phyloP scores from a whole-genome alignment of 208 protist genomes.

The Trypanosoma mega region DNA sequence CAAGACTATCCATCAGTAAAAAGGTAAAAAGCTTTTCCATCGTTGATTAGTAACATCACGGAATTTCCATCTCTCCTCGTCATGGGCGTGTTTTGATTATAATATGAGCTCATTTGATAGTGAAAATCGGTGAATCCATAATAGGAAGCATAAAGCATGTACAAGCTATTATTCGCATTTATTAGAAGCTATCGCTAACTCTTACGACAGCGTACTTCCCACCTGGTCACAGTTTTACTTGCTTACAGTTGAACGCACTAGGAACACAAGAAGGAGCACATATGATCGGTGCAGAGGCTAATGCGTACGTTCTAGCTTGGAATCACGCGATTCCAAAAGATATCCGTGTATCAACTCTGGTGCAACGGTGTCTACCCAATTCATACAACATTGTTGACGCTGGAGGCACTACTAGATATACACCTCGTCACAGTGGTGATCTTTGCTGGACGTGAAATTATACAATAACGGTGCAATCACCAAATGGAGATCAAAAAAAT shows the following conservation, averaged over 20 bases:
- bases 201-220: conserved; percentile 9
- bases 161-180: too few relatives aligned
- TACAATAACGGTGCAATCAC: not conserved
- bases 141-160: too few relatives aligned
- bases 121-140: too few relatives aligned
- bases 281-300: conserved; percentile 4
- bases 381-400: not conserved
- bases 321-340: not conserved
- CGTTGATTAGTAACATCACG: too few relatives aligned
- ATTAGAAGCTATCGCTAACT: too few relatives aligned
- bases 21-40: too few relatives aligned
- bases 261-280: not conserved
- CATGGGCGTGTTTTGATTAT: too few relatives aligned
- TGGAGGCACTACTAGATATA: not conserved
- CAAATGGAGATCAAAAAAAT: not conserved
- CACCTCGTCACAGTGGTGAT: not conserved
- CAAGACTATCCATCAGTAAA: too few relatives aligned
- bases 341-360: not conserved
- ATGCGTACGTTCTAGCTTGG: conserved; percentile 2
- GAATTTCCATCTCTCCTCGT: too few relatives aligned
- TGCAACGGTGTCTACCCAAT: not conserved
- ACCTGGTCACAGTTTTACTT: not conserved
- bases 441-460: conserved; percentile 3
- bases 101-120: too few relatives aligned
- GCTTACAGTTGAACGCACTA: not conserved